A percentile compares a stretch with the other conserved stretches of the same genome.
phyloP scores from a whole-genome alignment of 768 basidiomycete genomes.

The Mycena vitilis region DNA sequence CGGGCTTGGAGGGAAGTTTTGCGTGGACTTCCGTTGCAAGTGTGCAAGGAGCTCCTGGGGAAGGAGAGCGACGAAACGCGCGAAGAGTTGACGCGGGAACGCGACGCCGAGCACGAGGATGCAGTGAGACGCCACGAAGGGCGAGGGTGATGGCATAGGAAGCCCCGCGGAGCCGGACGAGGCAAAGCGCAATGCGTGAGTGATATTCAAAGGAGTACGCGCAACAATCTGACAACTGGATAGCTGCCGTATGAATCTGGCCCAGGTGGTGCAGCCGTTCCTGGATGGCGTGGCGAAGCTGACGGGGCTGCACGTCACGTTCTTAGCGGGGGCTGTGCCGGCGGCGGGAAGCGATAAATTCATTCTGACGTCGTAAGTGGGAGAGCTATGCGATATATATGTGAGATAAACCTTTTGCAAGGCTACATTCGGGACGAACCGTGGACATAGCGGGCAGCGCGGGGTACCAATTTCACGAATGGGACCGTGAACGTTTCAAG shows the following conservation, averaged over 20 bases:
- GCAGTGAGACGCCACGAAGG: neutral
- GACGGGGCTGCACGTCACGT: constrained; percentile 13
- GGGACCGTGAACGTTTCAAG: constrained; percentile 5
- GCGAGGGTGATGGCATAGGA: neutral
- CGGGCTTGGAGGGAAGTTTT: neutral
- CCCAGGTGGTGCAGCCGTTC: constrained; percentile 15
- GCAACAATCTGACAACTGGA: no score
- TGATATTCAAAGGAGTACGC: neutral
- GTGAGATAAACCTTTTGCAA: no score
- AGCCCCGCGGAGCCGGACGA: neutral
- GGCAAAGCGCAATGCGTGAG: neutral
- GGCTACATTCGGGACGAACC: constrained; percentile 16
- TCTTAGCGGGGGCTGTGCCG: constrained; percentile 2
- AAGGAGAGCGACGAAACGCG: neutral
- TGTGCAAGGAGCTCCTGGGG: neutral
- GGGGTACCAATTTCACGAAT: constrained; percentile 14
- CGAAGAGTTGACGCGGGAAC: neutral
- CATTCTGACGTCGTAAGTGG: neutral
- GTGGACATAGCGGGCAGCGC: neutral
- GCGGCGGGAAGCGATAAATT: neutral
- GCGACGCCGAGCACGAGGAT: neutral
- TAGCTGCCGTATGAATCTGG: neutral
- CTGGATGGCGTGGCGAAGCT: constrained; percentile 10
- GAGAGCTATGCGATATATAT: no score
- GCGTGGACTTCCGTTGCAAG: constrained; percentile 9